Conservation (phyloP, 2,329 filamentous ascomycete species). For the Sporothrix pseudoabietina region DNA sequence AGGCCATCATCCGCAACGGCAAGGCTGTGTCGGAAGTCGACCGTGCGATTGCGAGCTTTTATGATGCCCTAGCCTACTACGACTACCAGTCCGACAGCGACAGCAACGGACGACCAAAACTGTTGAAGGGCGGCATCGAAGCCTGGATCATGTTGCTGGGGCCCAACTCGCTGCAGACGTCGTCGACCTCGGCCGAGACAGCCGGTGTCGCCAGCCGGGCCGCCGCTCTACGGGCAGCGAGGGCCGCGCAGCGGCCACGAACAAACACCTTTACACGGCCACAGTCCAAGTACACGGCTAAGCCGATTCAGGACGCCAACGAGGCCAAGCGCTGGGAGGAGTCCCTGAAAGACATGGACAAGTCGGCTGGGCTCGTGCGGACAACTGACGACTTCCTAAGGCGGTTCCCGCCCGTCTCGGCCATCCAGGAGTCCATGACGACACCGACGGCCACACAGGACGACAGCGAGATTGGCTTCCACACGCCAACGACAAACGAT, state of each 20-base stretch:
- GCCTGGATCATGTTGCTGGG: constrained; percentile 88
- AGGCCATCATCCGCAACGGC: constrained; percentile 50
- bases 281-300: constrained; percentile 54
- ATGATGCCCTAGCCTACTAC: constrained; percentile 79
- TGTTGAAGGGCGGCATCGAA: constrained; percentile 79
- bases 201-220: constrained; percentile 25
- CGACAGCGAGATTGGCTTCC: constrained; percentile 23
- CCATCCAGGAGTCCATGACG: constrained; percentile 63
- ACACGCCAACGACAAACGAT: neutral
- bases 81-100: constrained; percentile 55
- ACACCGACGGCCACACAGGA: constrained; percentile 41
- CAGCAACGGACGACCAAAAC: constrained; percentile 62
- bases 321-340: constrained; percentile 83
- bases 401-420: constrained; percentile 72
- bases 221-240: constrained; percentile 20
- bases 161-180: constrained; percentile 58
- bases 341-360: constrained; percentile 61
- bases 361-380: constrained; percentile 58
- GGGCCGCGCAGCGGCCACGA: constrained; percentile 24
- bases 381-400: constrained; percentile 83
- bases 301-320: constrained; percentile 71
- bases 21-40: constrained; percentile 38
- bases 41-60: constrained; percentile 68
- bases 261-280: constrained; percentile 40
- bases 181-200: constrained; percentile 36